phyloP scores from a whole-genome alignment of 257 asterid species.

The Mentha longifolia region DNA sequence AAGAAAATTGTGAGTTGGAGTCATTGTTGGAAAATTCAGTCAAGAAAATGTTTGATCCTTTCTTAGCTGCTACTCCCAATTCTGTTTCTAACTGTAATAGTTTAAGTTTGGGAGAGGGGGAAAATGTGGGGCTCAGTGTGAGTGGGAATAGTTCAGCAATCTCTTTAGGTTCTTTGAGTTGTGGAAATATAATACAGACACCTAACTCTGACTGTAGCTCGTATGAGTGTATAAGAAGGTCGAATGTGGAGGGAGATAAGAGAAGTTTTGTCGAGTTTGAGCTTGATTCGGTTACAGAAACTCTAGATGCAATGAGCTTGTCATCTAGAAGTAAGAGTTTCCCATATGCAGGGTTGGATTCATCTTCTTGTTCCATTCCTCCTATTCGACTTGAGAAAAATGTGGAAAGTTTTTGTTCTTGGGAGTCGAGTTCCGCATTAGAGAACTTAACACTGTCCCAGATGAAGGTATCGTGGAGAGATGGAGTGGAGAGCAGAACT shows the following conservation, averaged over 20 bases:
- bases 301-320: slow-evolving; percentile 32
- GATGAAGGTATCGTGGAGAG: slow-evolving; percentile 30
- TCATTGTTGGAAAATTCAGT: slow-evolving; percentile 21
- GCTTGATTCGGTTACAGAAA: slow-evolving; percentile 37
- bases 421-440: slow-evolving; percentile 23
- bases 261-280: slow-evolving; percentile 30
- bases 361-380: slow-evolving; percentile 27
- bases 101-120: slow-evolving; percentile 26
- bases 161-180: slow-evolving; percentile 46
- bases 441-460: slow-evolving; percentile 17
- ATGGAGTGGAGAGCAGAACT: slow-evolving; percentile 10
- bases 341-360: slow-evolving; percentile 28
- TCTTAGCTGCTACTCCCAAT: slow-evolving; percentile 1
- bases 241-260: slow-evolving; percentile 27
- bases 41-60: slow-evolving; percentile 7
- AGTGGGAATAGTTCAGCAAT: slow-evolving; percentile 34
- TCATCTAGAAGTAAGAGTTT: slow-evolving; percentile 39
- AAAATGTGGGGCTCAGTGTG: neutral
- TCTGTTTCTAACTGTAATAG: slow-evolving; percentile 20
- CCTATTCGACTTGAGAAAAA: slow-evolving; percentile 19
- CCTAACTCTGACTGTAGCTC: slow-evolving; percentile 60
- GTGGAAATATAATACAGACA: slow-evolving; percentile 72
- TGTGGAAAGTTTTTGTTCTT: slow-evolving; percentile 26
- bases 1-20: slow-evolving; percentile 24
- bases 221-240: slow-evolving; percentile 31